These are phyloP conservation scores for Pholiota molesta DNA, from an alignment of 768 basidiomycete species.

Conservation along the genomic window DNA sequence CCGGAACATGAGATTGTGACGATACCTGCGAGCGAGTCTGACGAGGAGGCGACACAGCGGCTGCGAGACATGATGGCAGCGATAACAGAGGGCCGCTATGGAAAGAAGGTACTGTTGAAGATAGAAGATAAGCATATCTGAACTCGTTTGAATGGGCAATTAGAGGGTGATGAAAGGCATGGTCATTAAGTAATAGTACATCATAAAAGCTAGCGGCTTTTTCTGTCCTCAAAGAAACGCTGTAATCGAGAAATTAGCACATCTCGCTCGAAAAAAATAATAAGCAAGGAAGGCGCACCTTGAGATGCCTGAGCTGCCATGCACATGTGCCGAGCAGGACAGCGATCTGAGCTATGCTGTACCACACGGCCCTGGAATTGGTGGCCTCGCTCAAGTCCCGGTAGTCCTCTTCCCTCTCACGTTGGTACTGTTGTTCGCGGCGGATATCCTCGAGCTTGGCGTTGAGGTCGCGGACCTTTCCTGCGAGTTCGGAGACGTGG, in stretches of 20 bases:
- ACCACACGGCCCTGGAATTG: constrained; percentile 95
- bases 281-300: constrained; percentile 48
- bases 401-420: constrained; percentile 92
- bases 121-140: constrained; percentile 28
- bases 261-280: background rate
- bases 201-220: constrained; percentile 55
- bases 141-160: constrained; percentile 9
- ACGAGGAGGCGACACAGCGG: constrained; percentile 43
- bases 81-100: constrained; percentile 38
- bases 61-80: constrained; percentile 51
- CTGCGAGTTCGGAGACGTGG: constrained; percentile 80
- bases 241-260: constrained; percentile 29
- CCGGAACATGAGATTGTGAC: constrained; percentile 72
- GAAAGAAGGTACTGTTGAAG: constrained; percentile 46
- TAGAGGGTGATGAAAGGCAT: constrained; percentile 1
- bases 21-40: constrained; percentile 42
- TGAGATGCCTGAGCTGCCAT: constrained; percentile 94
- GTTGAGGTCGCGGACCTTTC: constrained; percentile 91
- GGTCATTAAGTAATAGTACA: constrained; percentile 11
- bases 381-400: constrained; percentile 87
- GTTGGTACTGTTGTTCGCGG: constrained; percentile 96
- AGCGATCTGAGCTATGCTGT: constrained; percentile 84
- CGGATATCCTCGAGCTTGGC: constrained; percentile 91
- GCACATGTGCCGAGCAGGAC: constrained; percentile 83
- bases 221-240: constrained; percentile 89